Conservation (phyloP, 2,329 filamentous ascomycete species). For the Exserohilum turcica region DNA sequence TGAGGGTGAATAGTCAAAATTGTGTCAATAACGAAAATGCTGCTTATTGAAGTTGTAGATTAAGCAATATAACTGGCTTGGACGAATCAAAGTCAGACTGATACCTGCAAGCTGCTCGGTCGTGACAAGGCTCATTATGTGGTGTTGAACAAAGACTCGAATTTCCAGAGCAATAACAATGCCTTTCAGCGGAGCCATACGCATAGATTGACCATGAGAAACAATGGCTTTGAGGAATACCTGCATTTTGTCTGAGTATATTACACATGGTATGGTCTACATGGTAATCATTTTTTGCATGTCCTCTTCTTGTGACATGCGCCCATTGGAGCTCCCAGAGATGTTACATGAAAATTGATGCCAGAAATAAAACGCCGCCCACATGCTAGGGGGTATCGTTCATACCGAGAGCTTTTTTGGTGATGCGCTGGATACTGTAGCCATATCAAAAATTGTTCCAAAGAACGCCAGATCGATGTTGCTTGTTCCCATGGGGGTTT, state of each 20-base stretch:
- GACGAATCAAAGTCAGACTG: no score
- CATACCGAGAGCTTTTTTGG: constrained; percentile 17
- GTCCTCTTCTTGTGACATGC: background rate
- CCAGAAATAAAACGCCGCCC: constrained; percentile 6
- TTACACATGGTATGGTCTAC: background rate
- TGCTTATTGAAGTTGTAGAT: background rate
- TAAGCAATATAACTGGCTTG: no score
- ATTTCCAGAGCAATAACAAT: background rate
- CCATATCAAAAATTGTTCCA: background rate
- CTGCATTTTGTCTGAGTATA: background rate
- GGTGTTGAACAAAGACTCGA: background rate
- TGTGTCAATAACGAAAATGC: no score
- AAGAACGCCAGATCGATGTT: constrained; percentile 1
- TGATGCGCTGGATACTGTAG: background rate
- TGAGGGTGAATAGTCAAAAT: no score
- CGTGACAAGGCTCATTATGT: background rate
- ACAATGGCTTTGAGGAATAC: background rate
- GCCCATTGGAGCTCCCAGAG: background rate
- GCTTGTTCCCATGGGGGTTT: background rate
- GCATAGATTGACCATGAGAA: background rate
- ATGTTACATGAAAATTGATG: background rate
- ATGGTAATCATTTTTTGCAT: background rate
- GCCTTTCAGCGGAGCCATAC: no score
- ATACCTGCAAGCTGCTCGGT: no score
- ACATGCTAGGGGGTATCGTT: constrained; percentile 18